Base-by-base conservation (phyloP, 495 filamentous ascomycete genomes). In the Amniculicola lignicola region DNA sequence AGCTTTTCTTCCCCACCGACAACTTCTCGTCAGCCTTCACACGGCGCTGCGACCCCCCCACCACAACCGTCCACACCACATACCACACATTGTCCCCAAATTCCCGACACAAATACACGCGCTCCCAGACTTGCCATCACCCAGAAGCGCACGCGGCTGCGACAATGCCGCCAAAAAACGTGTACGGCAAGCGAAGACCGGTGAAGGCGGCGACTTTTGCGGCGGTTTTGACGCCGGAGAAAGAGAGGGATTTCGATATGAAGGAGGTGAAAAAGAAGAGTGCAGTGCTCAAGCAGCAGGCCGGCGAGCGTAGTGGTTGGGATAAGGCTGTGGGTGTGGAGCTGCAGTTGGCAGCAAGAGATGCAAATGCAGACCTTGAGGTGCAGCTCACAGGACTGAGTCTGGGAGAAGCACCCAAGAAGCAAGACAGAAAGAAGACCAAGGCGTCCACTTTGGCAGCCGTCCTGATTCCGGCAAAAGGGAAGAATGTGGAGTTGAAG, bases 161-260 rank as follows among this genome's bases (percentile, higher is more conserved):
- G 12, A 52, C 48, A 28, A 70, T 70, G 68, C 67, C 67, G 3
- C 57, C 53, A 21, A 66, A 56, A 42, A 41, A 62, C 27, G 67
- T 69, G 15, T 70, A 70, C 36, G 68, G 68, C 40, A 70, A 70
- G 36, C 61, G 62, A 31, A 41, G 61, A 16, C 59, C 53, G 46
- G 56, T 59, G 16, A 19, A 35, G 15, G 33, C 57, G 12, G 14
- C 51, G 0, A 36, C 27, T 29, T 53, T 23, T 40, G 22, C 56
- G 16, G 51, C 54, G 40, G 41, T 52, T 37, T 16, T 64, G 1
- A 44, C 39, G 14, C 61, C 55, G 24, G 59, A 57, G 16, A 57
- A 62, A 40, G 53, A 53, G 11, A n/a, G n/a, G n/a, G 54, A 42
- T 9, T 6, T 47, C n/a, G 10, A 18, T 1, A 19, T 4, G 16